Evolutionary conservation across 495 filamentous ascomycete genomes (phyloP).

Genomic region (Penicillium silybi): DNA sequence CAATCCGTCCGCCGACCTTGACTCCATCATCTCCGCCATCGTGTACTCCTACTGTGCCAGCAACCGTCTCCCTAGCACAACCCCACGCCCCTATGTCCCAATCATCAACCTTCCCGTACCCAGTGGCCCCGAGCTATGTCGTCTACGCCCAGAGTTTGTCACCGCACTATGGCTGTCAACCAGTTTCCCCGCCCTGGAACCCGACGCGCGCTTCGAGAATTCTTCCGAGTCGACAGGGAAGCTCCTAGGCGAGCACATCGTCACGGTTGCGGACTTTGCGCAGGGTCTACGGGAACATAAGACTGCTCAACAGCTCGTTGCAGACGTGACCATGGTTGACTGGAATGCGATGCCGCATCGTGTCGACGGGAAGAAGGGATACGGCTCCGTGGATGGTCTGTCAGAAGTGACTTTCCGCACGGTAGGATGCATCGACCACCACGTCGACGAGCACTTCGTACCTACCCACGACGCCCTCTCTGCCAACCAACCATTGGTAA

Average conservation of each 20-base stretch:
- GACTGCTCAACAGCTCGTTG: constrained; percentile 16
- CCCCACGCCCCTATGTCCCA: constrained; percentile 65
- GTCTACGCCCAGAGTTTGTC: constrained; percentile 74
- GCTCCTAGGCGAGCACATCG: constrained; percentile 38
- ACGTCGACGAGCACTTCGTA: constrained; percentile 71
- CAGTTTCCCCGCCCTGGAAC: constrained; percentile 20
- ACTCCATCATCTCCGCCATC: constrained; percentile 85
- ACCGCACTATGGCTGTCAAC: constrained; percentile 40
- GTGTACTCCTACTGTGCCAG: constrained; percentile 75
- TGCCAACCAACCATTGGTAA: constrained; percentile 48
- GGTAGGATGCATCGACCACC: constrained; percentile 86
- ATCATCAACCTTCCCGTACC: constrained; percentile 67
- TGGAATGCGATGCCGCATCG: constrained; percentile 74
- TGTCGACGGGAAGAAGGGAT: constrained; percentile 26
- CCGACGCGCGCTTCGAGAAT: constrained; percentile 28
- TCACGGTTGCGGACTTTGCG: constrained; percentile 42
- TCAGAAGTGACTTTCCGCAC: constrained; percentile 45
- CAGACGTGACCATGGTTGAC: constrained; percentile 68
- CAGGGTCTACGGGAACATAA: constrained; percentile 13
- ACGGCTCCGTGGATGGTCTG: constrained; percentile 31
- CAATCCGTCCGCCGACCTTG: constrained; percentile 66
- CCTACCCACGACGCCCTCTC: constrained; percentile 25
- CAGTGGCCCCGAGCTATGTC: constrained; percentile 53
- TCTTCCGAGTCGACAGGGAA: constrained; percentile 24
- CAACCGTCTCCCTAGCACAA: constrained; percentile 39